Percentiles rank a stretch among this genome's conserved stretches.
These are phyloP conservation scores for Hypoxylon sp. DNA, from an alignment of 2,329 filamentous ascomycete species.

Conservation along the genomic window DNA sequence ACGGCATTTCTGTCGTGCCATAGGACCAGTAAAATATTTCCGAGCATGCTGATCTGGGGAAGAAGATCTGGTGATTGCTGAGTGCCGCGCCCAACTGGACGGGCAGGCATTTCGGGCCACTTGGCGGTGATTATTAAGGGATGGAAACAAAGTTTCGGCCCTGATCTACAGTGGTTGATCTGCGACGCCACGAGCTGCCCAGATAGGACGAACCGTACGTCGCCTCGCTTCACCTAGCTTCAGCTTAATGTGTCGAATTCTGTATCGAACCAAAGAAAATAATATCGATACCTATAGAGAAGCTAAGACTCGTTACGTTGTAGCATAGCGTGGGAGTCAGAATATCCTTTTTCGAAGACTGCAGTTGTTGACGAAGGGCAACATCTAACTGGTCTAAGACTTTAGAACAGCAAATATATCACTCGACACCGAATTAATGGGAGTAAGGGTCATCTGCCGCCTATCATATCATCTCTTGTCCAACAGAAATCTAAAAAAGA, in stretches of 20 bases:
- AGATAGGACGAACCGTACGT: slow-evolving; percentile 30
- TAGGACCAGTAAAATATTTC: slow-evolving; percentile 8
- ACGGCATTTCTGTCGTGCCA: slow-evolving; percentile 9
- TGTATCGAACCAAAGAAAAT: slow-evolving; percentile 10
- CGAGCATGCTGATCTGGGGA: slow-evolving; percentile 35
- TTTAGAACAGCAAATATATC: background rate
- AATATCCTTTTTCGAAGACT: background rate
- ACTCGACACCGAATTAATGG: slow-evolving; percentile 2
- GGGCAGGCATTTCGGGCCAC: slow-evolving; percentile 6
- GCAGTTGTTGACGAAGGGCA: background rate
- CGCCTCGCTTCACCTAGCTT: slow-evolving; percentile 14
- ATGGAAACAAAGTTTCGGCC: slow-evolving; percentile 26
- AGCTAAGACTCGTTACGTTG: background rate
- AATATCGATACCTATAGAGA: background rate
- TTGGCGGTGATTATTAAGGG: slow-evolving; percentile 35
- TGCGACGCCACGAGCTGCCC: slow-evolving; percentile 30
- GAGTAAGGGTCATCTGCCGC: slow-evolving; percentile 18
- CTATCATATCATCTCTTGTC: background rate
- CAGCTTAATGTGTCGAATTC: slow-evolving; percentile 7
- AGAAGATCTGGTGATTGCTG: slow-evolving; percentile 28
- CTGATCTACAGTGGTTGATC: slow-evolving; percentile 22
- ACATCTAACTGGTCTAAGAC: background rate
- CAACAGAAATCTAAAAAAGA: slow-evolving; percentile 19
- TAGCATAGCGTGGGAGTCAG: background rate
- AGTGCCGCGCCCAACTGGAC: slow-evolving; percentile 19